Evolutionary conservation across 495 filamentous ascomycete species (phyloP).

Genomic region (Neurospora sp.): DNA sequence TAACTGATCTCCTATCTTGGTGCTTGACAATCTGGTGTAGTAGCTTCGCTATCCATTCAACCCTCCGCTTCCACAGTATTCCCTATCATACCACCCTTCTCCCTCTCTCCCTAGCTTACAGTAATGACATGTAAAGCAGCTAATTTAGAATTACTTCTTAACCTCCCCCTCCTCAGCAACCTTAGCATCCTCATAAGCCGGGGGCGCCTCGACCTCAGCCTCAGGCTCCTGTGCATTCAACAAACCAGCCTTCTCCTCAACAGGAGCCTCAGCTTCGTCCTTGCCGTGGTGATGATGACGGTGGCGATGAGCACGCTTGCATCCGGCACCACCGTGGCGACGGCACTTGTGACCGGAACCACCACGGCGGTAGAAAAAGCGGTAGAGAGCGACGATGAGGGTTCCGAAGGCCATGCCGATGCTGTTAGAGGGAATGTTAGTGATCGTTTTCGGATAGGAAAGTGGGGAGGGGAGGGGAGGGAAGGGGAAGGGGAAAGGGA

Average conservation of each 20-base stretch:
- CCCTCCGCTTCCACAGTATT: not conserved
- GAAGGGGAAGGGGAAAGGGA: too few relatives aligned
- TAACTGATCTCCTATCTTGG: not conserved
- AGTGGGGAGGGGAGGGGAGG: too few relatives aligned
- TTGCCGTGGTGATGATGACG: slow-evolving; percentile 20
- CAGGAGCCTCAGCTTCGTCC: slow-evolving; percentile 19
- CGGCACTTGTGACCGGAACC: slow-evolving; percentile 17
- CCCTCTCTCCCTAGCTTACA: too few relatives aligned
- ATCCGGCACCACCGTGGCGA: not conserved
- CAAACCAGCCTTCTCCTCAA: slow-evolving; percentile 35
- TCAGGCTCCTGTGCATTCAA: slow-evolving; percentile 26
- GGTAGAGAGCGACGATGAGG: slow-evolving; percentile 36
- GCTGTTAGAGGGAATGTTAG: slow-evolving; percentile 18
- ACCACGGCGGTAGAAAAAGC: slow-evolving; percentile 20
- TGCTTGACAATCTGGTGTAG: not conserved
- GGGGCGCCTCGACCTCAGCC: slow-evolving; percentile 14
- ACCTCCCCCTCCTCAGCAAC: not conserved
- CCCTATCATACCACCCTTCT: not conserved
- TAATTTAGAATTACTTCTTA: not conserved
- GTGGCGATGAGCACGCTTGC: slow-evolving; percentile 4
- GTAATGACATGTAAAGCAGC: too few relatives aligned
- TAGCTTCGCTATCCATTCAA: not conserved
- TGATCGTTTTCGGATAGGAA: too few relatives aligned
- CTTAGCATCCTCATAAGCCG: slow-evolving; percentile 25
- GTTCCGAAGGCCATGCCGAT: slow-evolving; percentile 44